Percentiles rank a stretch among this genome's conserved stretches.
These are phyloP conservation scores for Fonsecaea multimorphosa DNA, from an alignment of 2,329 filamentous ascomycete genomes.

Conservation along the genomic window DNA sequence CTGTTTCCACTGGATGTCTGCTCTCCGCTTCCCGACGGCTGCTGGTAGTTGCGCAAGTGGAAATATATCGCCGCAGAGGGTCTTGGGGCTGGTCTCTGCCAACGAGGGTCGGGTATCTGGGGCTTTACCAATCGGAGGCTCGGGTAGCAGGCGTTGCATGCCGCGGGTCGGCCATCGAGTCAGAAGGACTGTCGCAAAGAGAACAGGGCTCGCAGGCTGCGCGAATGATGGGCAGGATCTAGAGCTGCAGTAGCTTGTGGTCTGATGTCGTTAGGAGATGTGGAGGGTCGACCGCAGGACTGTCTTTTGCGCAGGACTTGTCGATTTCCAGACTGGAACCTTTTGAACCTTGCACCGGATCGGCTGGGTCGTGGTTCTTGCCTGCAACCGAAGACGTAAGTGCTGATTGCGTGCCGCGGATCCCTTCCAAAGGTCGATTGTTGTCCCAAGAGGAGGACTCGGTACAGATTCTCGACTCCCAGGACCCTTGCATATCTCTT, in stretches of 20 bases:
- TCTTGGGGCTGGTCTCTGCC: not conserved
- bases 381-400: constrained; percentile 14
- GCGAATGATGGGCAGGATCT: constrained; percentile 7
- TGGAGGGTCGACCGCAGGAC: not conserved
- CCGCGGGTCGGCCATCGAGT: constrained; percentile 1
- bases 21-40: not conserved
- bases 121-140: constrained; percentile 13
- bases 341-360: constrained; percentile 6
- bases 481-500: not conserved
- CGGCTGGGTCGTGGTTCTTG: constrained; percentile 13
- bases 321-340: not conserved
- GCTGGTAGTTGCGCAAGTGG: constrained; percentile 10
- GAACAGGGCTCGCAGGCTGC: constrained; percentile 4
- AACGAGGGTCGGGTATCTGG: constrained; percentile 8
- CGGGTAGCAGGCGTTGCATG: constrained; percentile 1
- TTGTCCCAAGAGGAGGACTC: not conserved
- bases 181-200: not conserved
- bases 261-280: not conserved
- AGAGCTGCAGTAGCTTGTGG: constrained; percentile 6
- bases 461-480: constrained; percentile 1
- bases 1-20: not conserved
- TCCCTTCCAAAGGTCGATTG: not conserved
- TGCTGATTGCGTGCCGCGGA: constrained; percentile 1
- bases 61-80: constrained; percentile 26
- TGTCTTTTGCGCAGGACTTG: constrained; percentile 5